phyloP scores from a whole-genome alignment of 805 yeast species.

The Zygoascus biomembranicola region DNA sequence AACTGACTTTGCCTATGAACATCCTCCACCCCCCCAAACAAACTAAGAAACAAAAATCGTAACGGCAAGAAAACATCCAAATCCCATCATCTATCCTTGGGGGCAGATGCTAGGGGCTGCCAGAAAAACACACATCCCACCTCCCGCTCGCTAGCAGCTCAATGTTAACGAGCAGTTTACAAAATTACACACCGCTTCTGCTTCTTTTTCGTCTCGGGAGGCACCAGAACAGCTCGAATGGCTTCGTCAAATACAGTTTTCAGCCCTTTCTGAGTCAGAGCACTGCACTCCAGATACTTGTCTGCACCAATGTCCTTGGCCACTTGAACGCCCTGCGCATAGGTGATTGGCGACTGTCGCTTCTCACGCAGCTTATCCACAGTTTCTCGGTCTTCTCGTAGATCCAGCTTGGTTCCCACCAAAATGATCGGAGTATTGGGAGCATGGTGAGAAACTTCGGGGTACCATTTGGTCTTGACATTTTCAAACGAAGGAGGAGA shows the following conservation, averaged over 20 bases:
- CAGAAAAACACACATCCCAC: neutral
- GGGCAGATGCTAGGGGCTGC: no score
- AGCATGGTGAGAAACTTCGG: conserved; percentile 80
- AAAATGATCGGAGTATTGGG: conserved; percentile 59
- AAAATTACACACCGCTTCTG: conserved; percentile 43
- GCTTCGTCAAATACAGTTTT: conserved; percentile 80
- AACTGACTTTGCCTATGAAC: neutral
- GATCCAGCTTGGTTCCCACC: conserved; percentile 84
- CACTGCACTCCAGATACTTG: conserved; percentile 79
- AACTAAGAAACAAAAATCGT: neutral
- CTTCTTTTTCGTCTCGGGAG: conserved; percentile 35
- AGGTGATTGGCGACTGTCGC: conserved; percentile 53
- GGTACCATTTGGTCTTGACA: conserved; percentile 75
- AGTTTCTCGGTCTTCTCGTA: conserved; percentile 75
- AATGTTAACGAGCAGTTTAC: conserved; percentile 24
- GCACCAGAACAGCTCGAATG: conserved; percentile 51
- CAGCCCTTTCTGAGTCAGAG: conserved; percentile 81
- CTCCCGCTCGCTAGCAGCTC: no score
- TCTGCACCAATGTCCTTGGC: conserved; percentile 68
- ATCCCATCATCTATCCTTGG: no score
- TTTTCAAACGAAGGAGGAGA: conserved; percentile 75
- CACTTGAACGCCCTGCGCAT: conserved; percentile 53
- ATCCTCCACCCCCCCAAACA: neutral
- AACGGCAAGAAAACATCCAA: neutral
- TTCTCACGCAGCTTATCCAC: conserved; percentile 52